phyloP scores from a whole-genome alignment of 352 stramenopile genomes.

The Globisporangium acanthophoron region DNA sequence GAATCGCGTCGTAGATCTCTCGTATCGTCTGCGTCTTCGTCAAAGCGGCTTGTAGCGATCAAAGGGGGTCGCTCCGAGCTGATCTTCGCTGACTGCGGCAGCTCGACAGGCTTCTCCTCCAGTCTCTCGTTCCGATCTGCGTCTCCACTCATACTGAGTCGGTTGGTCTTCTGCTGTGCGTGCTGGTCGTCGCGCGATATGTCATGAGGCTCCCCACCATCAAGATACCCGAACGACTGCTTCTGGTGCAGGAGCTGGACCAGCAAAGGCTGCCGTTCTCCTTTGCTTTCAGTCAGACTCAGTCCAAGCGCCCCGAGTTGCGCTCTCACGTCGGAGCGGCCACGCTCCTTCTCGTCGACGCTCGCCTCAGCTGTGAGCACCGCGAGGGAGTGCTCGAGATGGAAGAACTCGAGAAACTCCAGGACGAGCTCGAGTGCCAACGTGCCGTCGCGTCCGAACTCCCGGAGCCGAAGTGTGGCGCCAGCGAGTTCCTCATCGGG shows the following conservation, averaged over 20 bases:
- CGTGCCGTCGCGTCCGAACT: constrained; percentile 24
- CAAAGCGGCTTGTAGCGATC: not conserved
- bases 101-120: not conserved
- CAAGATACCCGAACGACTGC: not conserved
- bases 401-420: constrained; percentile 55
- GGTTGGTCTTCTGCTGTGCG: not conserved
- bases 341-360: not conserved
- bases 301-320: constrained; percentile 1
- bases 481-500: constrained; percentile 5
- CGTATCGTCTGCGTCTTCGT: not conserved
- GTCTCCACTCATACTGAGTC: not conserved
- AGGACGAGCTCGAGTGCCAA: constrained; percentile 45
- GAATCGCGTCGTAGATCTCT: not conserved
- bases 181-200: not conserved
- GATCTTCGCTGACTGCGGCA: not conserved
- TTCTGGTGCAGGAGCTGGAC: constrained; percentile 19
- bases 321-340: not conserved
- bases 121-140: not conserved
- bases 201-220: not conserved
- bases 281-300: not conserved
- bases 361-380: constrained; percentile 47
- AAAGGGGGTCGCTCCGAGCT: not conserved
- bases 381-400: constrained; percentile 46
- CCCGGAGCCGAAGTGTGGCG: constrained; percentile 6
- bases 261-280: constrained; percentile 14